A percentile compares a stretch with the other conserved stretches of the same genome.
Conservation (phyloP, 768 basidiomycete species). For the Daedalea quercina region DNA sequence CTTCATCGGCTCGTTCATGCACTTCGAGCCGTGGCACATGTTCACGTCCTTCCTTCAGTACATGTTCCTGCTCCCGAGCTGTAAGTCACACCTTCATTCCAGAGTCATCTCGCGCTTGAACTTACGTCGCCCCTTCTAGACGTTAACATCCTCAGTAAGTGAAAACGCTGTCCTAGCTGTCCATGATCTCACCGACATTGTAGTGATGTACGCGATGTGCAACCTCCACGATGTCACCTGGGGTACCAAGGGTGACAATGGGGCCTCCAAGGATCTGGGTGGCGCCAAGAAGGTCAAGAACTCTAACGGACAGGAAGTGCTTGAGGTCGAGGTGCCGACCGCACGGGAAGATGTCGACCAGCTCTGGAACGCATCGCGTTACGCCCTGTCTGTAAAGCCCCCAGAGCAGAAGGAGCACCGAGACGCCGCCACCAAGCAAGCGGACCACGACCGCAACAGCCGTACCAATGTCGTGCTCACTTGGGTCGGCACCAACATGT, state of each 20-base stretch:
- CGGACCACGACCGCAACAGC: constrained; percentile 80
- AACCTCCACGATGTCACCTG: constrained; percentile 85
- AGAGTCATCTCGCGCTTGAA: constrained; percentile 5
- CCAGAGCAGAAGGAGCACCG: constrained; percentile 77
- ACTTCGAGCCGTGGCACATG: constrained; percentile 96
- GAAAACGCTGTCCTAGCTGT: neutral
- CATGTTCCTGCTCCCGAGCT: constrained; percentile 80
- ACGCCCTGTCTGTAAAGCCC: constrained; percentile 59
- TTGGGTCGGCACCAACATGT: constrained; percentile 86
- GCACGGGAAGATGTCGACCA: constrained; percentile 83
- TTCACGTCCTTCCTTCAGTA: constrained; percentile 90
- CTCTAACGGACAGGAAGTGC: constrained; percentile 77
- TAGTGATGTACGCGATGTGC: constrained; percentile 93
- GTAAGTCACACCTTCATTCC: constrained; percentile 29
- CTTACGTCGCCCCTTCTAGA: constrained; percentile 27
- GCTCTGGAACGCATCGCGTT: constrained; percentile 74
- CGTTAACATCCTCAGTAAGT: constrained; percentile 74
- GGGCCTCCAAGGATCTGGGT: constrained; percentile 81
- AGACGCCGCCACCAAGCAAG: constrained; percentile 82
- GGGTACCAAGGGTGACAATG: constrained; percentile 94
- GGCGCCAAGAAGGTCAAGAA: constrained; percentile 85
- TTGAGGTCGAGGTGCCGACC: constrained; percentile 82
- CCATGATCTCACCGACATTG: constrained; percentile 3
- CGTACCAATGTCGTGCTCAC: constrained; percentile 79
- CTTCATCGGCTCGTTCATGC: constrained; percentile 80